Base-by-base conservation (phyloP, 2,329 filamentous ascomycete species). In the Cytospora piceae region DNA sequence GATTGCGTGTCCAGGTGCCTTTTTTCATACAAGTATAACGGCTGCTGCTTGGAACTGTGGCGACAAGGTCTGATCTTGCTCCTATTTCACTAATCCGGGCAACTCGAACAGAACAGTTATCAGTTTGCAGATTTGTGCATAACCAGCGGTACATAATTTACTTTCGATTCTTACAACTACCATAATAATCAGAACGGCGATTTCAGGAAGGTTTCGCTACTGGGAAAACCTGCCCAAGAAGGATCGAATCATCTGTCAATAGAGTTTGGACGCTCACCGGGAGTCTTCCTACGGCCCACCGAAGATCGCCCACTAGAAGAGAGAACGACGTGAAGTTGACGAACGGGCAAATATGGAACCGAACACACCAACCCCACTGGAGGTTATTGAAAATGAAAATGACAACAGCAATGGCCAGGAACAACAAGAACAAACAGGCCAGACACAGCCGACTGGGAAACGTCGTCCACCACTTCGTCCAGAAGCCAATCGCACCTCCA, bases 401-500 rank as follows among this genome's bases (percentile, higher is more conserved):
- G 53, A 22, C 8, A 31, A 4, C 2, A n/a, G 39, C 29, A 46
- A 51, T 12, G 20, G 53, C 11, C 31, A 39, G 1, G 20, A 14
- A 22, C 22, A 22, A 24, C 22, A 22, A 24, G 46, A 46, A 24
- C n/a, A 29, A 22, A 15, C 53, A 39, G 53, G 32, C 12, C 54
- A 63, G 39, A 51, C 32, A 9, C 49, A 29, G 34, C 58, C 37
- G 20, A 34, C 11, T 9, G 34, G 32, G 32, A 39, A 53, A 8
- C 6, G 3, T 11, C 55, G 66, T 15, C 63, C 63, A 6, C 14
- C 22, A 11, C 6, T 5, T 11, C 55, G 66, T 15, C 63, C 63
- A 6, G 20, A 31, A 11, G 14, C 39, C 22, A 51, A 22, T 1
- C 63, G 66, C 15, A 27, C 51, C 6, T 14, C 55, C 4, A 57